Conservation (phyloP, 768 basidiomycete species). For the Paxillus involutus region DNA sequence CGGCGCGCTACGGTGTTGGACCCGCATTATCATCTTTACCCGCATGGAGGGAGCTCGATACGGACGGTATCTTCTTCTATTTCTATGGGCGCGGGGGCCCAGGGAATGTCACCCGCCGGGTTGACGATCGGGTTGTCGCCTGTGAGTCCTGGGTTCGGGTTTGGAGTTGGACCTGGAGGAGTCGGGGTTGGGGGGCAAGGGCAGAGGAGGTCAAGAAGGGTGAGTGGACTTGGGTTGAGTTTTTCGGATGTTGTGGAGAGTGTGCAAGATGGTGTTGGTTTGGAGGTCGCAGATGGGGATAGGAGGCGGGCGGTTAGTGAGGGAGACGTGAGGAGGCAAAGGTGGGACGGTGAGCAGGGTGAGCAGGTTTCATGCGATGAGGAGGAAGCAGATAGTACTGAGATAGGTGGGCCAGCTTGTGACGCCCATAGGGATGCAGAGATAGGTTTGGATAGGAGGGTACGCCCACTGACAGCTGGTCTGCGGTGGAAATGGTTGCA, state of each 20-base stretch:
- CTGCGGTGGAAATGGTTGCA: constrained; percentile 31
- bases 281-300: constrained; percentile 24
- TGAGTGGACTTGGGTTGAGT: constrained; percentile 25
- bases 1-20: neutral
- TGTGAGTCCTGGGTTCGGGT: constrained; percentile 75
- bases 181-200: neutral
- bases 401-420: no score
- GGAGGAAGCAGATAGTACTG: no score
- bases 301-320: constrained; percentile 55
- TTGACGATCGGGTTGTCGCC: constrained; percentile 78
- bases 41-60: neutral
- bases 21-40: neutral
- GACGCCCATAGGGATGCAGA: neutral
- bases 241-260: constrained; percentile 34
- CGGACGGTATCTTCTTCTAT: neutral
- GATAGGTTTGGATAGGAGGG: neutral
- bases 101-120: constrained; percentile 33
- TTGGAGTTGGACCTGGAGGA: constrained; percentile 24
- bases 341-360: constrained; percentile 6
- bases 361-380: neutral
- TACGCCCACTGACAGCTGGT: constrained; percentile 1
- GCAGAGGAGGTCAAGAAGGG: constrained; percentile 28
- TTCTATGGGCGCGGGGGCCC: neutral
- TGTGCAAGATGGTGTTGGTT: constrained; percentile 6
- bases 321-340: constrained; percentile 29